Evolutionary conservation across 2,329 filamentous ascomycete genomes (phyloP), one percentile per base, ranked within the genome.

Genomic region (Magnaporthiopsis incrustans): DNA sequence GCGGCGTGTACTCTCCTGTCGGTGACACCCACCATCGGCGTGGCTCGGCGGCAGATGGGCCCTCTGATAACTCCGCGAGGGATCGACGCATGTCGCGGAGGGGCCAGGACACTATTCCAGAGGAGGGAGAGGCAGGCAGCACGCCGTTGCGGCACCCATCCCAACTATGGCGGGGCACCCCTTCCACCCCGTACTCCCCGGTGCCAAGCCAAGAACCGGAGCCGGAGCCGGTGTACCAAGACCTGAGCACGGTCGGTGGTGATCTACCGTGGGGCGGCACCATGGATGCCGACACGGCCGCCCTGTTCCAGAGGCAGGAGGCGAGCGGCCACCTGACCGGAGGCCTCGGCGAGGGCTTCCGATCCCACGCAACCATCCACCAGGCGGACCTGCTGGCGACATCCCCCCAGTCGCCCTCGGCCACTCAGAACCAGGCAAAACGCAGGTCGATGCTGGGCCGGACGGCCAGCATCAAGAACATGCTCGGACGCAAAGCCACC

Each of bases 331-430:
- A 75, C 50, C 73, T 88, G 32, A 87, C 84, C 0, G 82, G 84
- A n/a, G 85, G 85, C 0, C 69, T 88, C 14, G 85, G 85, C 1
- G 73, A 75, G 44, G 85, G 85, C 2, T 81, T 83, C 66, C 77
- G 72, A 32, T 77, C 83, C 0, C 77, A 80, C 32, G 73, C 77
- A 3, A 79, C 72, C 2, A 74, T 88, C 25, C 79, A 73, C 27
- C 79, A 81, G 68, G 77, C 77, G 0, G 80, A 85, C n/a, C 75
- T 87, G 35, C 68, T 84, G 22, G 75, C 79, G 2, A 69, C 72
- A 4, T 73, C 69, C 7, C 69, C 75, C 3, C 66, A 74, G 1
- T 67, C 70, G 7, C 44, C 44, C 18, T 10, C 22, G 44, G 44
- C 18, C 6, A 53, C 7, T 53, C 44, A 8, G 44, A 53, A 53